Base-by-base conservation (phyloP, 2,329 filamentous ascomycete genomes). In the Aureobasidium sp. region DNA sequence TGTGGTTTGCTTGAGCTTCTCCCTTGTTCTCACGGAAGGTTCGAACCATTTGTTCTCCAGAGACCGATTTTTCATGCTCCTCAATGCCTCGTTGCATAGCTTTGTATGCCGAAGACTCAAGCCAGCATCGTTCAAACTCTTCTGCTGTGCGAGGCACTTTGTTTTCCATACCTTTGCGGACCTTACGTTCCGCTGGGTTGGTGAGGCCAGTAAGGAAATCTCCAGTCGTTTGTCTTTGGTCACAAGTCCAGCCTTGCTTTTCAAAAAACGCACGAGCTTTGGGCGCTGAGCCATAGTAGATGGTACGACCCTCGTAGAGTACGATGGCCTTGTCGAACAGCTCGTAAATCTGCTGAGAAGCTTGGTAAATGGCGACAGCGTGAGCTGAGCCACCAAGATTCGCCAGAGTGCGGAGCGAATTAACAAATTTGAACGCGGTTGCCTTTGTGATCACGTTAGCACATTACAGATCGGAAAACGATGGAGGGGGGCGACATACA, bases 271-370 rank as follows among this genome's bases (percentile, higher is more conserved):
- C 69, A 66, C 80, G 84, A 0, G 88, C 88, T 2, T 76, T 70
- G 6, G 67, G 69, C 0, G 84, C 81, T 0, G 82, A 81, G 0
- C 89, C 89, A 64, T 86, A 92, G 74, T 84, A 93, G 63, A 92
- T 92, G 68, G 92, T 82, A 0, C 85, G 80, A 0, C 89, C 89
- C 68, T 91, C 86, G 67, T 92, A 90, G 0, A 92, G 75, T 0
- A 93, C 85, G 0, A 84, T 79, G 0, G 82, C 83, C 69, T 91
- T 91, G 73, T 93, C 87, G 66, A 93, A 92, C 17, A 84, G 74
- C 60, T 85, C 81, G 66, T 85, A 86, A 15, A 84, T 75, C 10
- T 72, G 72, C 62, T 78, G 74, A 45, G 69, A 71, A 9, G 76
- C 76, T 64, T 79, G 77, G 65, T 86, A 86, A 50, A 85, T 82